These are phyloP conservation scores for Vaccinium myrtillus DNA, from an alignment of 148 eudicot genomes.

Conservation along the genomic window DNA sequence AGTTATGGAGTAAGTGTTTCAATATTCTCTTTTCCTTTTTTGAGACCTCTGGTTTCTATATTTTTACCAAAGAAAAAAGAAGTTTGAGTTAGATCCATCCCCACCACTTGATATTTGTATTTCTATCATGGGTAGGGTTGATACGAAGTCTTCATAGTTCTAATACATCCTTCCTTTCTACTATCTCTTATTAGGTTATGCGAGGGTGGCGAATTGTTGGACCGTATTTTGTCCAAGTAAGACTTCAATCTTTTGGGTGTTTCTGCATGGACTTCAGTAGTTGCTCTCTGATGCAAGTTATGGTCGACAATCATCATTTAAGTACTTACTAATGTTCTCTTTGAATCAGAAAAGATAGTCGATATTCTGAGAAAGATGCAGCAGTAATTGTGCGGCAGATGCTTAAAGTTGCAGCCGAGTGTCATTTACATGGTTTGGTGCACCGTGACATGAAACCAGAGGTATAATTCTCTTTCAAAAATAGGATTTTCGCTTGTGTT, in stretches of 20 bases:
- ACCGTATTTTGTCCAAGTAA: conserved; percentile 87
- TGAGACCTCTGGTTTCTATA: background rate
- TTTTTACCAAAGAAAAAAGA: background rate
- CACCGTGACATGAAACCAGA: conserved; percentile 99
- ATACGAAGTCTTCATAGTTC: background rate
- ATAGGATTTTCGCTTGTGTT: conserved; percentile 6
- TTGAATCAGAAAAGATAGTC: conserved; percentile 79
- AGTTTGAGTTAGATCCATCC: background rate
- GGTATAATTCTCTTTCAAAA: conserved; percentile 35
- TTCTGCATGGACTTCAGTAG: background rate
- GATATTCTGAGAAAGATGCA: conserved; percentile 92
- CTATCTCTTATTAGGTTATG: conserved; percentile 60
- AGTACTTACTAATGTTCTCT: conserved; percentile 16
- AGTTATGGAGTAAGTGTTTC: conserved; percentile 89
- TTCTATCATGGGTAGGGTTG: background rate
- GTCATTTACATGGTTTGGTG: conserved; percentile 95
- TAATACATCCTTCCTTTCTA: background rate
- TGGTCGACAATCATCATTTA: background rate
- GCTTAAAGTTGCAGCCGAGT: conserved; percentile 98
- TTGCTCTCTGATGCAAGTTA: conserved; percentile 11
- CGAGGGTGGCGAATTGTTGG: conserved; percentile 95
- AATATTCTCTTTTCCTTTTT: background rate
- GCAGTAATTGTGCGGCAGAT: conserved; percentile 91
- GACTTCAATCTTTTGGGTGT: conserved; percentile 14
- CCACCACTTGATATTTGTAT: background rate